Conservation (phyloP, 441 rosid genomes). For the Bruguiera hainesii region DNA sequence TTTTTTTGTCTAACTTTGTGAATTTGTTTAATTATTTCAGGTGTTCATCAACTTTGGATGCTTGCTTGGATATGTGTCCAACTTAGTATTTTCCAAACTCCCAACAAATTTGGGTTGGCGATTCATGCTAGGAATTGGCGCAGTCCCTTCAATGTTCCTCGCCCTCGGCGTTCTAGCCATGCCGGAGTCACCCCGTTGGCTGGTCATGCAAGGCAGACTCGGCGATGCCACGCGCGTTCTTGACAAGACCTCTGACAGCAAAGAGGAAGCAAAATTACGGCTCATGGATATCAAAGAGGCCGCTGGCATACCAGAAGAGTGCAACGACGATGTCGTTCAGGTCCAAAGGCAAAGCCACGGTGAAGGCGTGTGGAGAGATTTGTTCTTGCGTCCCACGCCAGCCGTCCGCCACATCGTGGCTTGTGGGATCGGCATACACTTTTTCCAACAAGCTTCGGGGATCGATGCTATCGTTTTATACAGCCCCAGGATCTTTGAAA, state of each 20-base stretch:
- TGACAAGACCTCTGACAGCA: conserved; percentile 56
- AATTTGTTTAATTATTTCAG: conserved; percentile 24
- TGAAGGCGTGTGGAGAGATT: conserved; percentile 69
- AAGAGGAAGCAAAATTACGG: conserved; percentile 46
- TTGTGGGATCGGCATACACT: conserved; percentile 67
- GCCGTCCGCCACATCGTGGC: conserved; percentile 62
- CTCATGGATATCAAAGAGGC: conserved; percentile 69
- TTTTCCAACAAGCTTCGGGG: conserved; percentile 82
- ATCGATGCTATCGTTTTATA: conserved; percentile 71
- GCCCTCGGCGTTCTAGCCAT: conserved; percentile 43
- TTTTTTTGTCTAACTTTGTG: not conserved
- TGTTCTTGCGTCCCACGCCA: conserved; percentile 56
- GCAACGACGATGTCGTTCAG: conserved; percentile 58
- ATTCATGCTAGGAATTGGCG: conserved; percentile 76
- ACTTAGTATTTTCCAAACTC: conserved; percentile 56
- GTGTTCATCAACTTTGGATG: conserved; percentile 74
- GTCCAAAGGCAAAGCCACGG: conserved; percentile 40
- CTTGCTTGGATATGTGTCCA: conserved; percentile 71
- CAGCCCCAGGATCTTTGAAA: conserved; percentile 61
- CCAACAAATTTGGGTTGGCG: conserved; percentile 59
- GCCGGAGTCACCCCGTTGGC: conserved; percentile 87
- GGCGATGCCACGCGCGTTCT: conserved; percentile 73
- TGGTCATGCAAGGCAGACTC: conserved; percentile 78
- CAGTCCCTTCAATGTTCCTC: conserved; percentile 57
- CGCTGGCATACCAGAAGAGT: conserved; percentile 63